These are phyloP conservation scores for Rhodofomes roseus DNA, from an alignment of 1,284 basidiomycete genomes.

Conservation along the genomic window DNA sequence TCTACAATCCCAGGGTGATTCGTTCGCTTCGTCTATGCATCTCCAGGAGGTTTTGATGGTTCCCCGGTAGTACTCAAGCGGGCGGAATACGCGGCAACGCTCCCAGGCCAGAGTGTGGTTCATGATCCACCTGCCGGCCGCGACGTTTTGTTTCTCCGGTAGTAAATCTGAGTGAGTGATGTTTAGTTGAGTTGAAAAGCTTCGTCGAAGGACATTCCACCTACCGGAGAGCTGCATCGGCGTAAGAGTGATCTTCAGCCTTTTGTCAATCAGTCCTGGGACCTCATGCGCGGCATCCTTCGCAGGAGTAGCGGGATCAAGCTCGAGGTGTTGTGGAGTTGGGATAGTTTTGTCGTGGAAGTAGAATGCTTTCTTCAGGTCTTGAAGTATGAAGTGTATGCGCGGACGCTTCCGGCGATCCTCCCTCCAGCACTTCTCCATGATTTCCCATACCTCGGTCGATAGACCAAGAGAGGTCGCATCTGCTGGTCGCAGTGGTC, in stretches of 20 bases:
- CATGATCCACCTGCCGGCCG: not conserved
- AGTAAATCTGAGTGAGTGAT: not conserved
- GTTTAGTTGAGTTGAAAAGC: not conserved
- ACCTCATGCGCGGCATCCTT: not conserved
- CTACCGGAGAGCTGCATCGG: not conserved
- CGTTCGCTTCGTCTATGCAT: not conserved
- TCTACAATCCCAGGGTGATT: not conserved
- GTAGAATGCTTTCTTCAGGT: not conserved
- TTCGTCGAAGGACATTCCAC: not conserved
- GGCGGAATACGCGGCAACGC: not conserved
- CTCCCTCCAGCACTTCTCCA: constrained; percentile 1
- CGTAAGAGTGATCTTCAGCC: not conserved
- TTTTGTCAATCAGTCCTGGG: not conserved
- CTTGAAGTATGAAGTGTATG: not conserved
- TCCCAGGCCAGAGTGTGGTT: not conserved
- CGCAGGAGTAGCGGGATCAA: not conserved
- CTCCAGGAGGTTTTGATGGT: constrained; percentile 1
- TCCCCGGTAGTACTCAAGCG: not conserved
- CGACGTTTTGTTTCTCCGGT: not conserved
- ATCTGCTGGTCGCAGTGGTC: not conserved
- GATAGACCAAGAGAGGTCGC: not conserved
- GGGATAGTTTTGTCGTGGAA: not conserved
- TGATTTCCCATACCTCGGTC: not conserved
- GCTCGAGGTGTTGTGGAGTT: not conserved
- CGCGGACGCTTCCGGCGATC: not conserved